phyloP scores from a whole-genome alignment of 108 stramenopile genomes.

The Cyclotella cryptica region DNA sequence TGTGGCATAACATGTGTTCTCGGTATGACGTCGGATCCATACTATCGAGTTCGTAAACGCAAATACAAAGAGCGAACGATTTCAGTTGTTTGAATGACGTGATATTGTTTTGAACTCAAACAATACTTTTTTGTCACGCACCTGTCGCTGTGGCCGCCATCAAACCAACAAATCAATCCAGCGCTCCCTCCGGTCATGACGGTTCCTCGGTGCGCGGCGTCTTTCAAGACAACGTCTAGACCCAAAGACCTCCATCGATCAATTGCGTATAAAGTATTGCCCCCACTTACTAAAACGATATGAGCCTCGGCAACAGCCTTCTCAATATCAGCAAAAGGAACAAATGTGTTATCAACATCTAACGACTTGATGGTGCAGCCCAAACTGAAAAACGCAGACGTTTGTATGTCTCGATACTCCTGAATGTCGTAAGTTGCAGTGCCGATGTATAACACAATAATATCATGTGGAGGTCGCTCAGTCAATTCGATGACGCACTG shows the following conservation, averaged over 20 bases:
- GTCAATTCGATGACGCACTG: slow-evolving; percentile 50
- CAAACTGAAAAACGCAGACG: slow-evolving; percentile 37
- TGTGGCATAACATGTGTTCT: background rate
- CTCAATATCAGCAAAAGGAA: slow-evolving; percentile 38
- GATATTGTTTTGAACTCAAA: background rate
- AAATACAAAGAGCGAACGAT: background rate
- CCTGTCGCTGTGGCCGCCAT: slow-evolving; percentile 77
- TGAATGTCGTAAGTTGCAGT: slow-evolving; percentile 75
- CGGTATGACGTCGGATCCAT: background rate
- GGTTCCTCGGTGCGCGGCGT: slow-evolving; percentile 52
- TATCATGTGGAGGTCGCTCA: slow-evolving; percentile 19
- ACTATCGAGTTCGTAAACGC: no score
- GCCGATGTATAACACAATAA: slow-evolving; percentile 67
- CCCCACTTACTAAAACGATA: slow-evolving; percentile 77
- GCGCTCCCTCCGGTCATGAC: slow-evolving; percentile 80
- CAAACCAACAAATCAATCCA: slow-evolving; percentile 91
- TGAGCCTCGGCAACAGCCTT: slow-evolving; percentile 57
- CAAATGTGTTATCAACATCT: slow-evolving; percentile 34
- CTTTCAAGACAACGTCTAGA: slow-evolving; percentile 53
- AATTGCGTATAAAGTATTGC: slow-evolving; percentile 88
- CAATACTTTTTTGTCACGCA: background rate
- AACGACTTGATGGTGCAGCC: slow-evolving; percentile 38
- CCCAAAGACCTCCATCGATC: slow-evolving; percentile 77
- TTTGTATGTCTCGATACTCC: slow-evolving; percentile 53
- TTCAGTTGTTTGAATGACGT: background rate